Base-by-base conservation (phyloP, 257 asterid species). In the Cinchona pubescens region DNA sequence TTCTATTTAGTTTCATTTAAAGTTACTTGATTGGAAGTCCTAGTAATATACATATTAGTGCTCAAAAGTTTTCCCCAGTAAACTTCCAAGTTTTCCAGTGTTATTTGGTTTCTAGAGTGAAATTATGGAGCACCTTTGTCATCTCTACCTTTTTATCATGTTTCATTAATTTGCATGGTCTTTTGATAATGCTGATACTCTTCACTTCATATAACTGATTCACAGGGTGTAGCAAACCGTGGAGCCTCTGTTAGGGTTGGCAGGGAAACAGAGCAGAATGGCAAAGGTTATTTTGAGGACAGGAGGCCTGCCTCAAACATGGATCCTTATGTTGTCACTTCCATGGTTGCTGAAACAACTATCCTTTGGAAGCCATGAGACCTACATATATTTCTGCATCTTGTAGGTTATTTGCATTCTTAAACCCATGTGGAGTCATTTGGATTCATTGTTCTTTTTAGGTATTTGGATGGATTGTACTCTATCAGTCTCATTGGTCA, bases 231-330 rank as follows among this genome's bases (percentile, higher is more conserved):
- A 76, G 97, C 97, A 6, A 89, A 91, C 42, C 90, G 96, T 13
- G 97, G 97, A 55, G 97, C 96, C 10, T 91, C 97, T 1, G 86
- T 91, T 43, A 76, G 97, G 75, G 93, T 91, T 3, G 97, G 97
- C 23, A 75, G 96, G 83, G 97, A 91, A 5, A 91, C 97, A 2
- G 97, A 91, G 89, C 79, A 83, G 79, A 87, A 49, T 1, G 97
- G 97, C 13, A 91, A 91, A 69, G 97, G 96, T 0, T 91, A 91
- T 29, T 89, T 91, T 3, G 97, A 91, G 80, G 95, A 91, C 58
- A 76, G 97, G 74, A 83, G 95, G 85, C 97, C 97, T 0, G 93
- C 97, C 4, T 91, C 97, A 1, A 91, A 89, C 75, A 86, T 87
- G 95, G 95, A 91, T 71, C 96, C 96, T 0, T 91, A 89, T 51